Base-by-base conservation (phyloP, 164 flowering plant species). In the Vitis rupestris region DNA sequence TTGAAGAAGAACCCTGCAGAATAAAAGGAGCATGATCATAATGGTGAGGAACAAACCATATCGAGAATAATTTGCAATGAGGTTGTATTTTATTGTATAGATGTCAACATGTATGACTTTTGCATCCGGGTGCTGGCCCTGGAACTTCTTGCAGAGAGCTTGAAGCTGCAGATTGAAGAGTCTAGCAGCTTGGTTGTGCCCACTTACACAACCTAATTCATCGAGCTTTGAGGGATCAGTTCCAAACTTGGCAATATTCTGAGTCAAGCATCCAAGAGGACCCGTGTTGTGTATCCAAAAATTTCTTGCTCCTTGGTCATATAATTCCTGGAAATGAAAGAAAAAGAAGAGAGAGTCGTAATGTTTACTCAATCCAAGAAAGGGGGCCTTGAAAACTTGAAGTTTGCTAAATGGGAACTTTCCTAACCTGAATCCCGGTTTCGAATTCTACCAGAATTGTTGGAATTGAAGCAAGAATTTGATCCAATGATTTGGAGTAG, bases 201-300 rank as follows among this genome's bases (percentile, higher is more conserved):
- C 59, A 58, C 74, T 79, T 15, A 95, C 93, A 62, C 99, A 95
- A 67, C 98, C 97, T 48, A 78, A 76, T 54, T 82, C 90, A 71
- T 95, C 98, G 53, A 95, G 89, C 81, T 89, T 93, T 3, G 91
- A 82, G 15, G 89, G 82, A 50, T 95, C 91, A 51, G 82, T 83
- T 62, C 98, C 99, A 54, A 93, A 95, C 58, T 64, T 79, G 8
- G 91, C 94, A 54, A 95, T 78, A 73, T 89, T 90, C 72, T 91
- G 97, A 65, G 98, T 71, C 70, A 95, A 85, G 85, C 98, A 91
- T 54, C 98, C 99, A 7, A 91, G 84, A 15, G 97, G 99, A 44
- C 95, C 97, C 0, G 98, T 93, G 82, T 93, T 95, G 68, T 95
- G 99, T 71, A 95, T 83, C 99, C 99, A 95, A 44, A 90, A 91